Evolutionary conservation across 2,329 filamentous ascomycete species (phyloP).

Genomic region (Ophiosphaerella narmari): DNA sequence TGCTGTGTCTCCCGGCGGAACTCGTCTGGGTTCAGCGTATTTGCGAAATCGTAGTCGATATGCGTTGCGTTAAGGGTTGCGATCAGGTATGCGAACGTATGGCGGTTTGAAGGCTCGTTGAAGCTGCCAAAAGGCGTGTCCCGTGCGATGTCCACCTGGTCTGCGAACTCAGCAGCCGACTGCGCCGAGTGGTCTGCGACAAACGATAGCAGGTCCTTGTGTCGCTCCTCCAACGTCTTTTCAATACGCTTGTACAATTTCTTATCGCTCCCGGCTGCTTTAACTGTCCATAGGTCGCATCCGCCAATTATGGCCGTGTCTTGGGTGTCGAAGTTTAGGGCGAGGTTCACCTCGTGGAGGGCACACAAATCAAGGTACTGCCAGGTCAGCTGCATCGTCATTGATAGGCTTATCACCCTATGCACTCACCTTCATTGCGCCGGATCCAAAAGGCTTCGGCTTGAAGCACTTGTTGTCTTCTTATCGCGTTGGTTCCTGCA

Average conservation of each 20-base stretch:
- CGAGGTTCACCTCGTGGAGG: constrained; percentile 88
- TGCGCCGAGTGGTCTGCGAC: constrained; percentile 87
- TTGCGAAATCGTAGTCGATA: constrained; percentile 95
- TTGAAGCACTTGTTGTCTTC: not conserved
- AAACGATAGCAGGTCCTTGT: constrained; percentile 83
- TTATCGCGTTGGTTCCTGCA: constrained; percentile 9
- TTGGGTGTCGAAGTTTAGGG: constrained; percentile 92
- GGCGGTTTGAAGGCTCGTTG: constrained; percentile 82
- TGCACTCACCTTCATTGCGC: constrained; percentile 46
- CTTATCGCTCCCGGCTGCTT: constrained; percentile 93
- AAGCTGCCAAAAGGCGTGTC: constrained; percentile 92
- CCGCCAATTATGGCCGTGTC: constrained; percentile 91
- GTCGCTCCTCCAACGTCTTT: constrained; percentile 85
- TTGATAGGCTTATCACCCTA: constrained; percentile 19
- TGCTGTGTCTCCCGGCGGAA: constrained; percentile 84
- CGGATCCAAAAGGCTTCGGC: constrained; percentile 5
- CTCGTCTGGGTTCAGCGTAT: constrained; percentile 84
- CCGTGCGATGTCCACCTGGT: constrained; percentile 73
- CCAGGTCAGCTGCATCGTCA: constrained; percentile 37
- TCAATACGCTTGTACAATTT: constrained; percentile 97
- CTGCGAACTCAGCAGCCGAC: constrained; percentile 70
- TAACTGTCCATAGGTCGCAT: constrained; percentile 97
- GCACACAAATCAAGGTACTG: constrained; percentile 91
- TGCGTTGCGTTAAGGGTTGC: constrained; percentile 96
- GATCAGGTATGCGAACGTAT: constrained; percentile 94